Evolutionary conservation across 148 eudicot genomes (phyloP), one percentile per base, ranked within the genome.

Genomic region (Spergularia bocconei): DNA sequence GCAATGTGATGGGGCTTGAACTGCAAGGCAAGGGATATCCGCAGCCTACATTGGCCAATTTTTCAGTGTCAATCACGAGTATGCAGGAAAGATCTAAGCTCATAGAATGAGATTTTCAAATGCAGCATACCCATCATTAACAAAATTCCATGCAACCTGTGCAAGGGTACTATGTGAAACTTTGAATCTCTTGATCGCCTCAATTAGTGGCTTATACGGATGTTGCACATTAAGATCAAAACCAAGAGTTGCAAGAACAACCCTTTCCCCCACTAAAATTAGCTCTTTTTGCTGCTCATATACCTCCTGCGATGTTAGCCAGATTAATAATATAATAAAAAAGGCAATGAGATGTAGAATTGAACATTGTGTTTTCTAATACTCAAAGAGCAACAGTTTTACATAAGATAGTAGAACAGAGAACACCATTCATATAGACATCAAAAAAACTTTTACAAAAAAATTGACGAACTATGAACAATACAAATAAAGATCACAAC

Each of bases 1-100:
- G 99, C 99, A 73, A 92, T 96, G 85, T 96, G 98, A 77, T 92
- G 98, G 55, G 99, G 89, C 93, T 86, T 91, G 88, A 92, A 96
- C 61, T 96, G 99, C 90, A 96, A 86, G 91, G 98, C 91, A 66
- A 96, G 85, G 65, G 99, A 96, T 75, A 98, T 96, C 89, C 98
- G 96, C 79, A 96, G 96, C 99, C 99, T 96, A 96, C 98, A 96
- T 29, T 84, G 86, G 88, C 82, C 84, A 91, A 85, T 86, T 38
- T 69, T 86, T 84, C 77, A 84, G 48, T 63, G 87, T 90, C 90
- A 90, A 88, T 86, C 70, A 77, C 44, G 73, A 80, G 82, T 70
- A 81, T 67, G 83, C 62, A 79, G 74, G 67, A 82, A 71, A 70
- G 85, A 86, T 82, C 83, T 77, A 68, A 72, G 48, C 76, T 63